Evolutionary conservation across 2,329 filamentous ascomycete species (phyloP).

Genomic region (Diaporthe ilicicola): DNA sequence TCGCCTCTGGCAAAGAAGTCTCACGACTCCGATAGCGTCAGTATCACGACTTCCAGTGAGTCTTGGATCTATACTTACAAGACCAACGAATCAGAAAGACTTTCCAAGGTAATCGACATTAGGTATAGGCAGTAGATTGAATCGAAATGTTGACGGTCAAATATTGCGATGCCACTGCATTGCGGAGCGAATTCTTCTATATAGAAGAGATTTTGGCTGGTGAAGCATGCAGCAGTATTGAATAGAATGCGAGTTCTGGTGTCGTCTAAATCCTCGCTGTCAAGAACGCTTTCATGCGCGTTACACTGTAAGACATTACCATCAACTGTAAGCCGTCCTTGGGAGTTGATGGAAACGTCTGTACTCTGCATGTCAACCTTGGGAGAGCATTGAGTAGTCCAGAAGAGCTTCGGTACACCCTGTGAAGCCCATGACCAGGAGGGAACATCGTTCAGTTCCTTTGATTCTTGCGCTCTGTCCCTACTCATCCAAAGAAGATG

Average conservation of each 20-base stretch:
- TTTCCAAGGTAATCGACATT: background rate
- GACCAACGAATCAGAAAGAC: too few relatives aligned
- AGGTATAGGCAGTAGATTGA: background rate
- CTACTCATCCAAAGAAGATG: background rate
- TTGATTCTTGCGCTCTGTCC: background rate
- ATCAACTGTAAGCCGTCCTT: background rate
- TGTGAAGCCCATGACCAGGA: background rate
- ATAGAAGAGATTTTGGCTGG: background rate
- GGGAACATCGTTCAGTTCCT: background rate
- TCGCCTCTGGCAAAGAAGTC: background rate
- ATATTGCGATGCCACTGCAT: background rate
- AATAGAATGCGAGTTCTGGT: background rate
- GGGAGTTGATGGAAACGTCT: background rate
- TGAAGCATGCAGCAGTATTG: background rate
- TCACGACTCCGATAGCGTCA: background rate
- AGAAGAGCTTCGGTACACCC: background rate
- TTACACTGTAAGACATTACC: background rate
- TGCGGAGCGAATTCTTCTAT: background rate
- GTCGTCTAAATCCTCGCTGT: too few relatives aligned
- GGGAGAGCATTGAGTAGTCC: fast-evolving
- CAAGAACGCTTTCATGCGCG: too few relatives aligned
- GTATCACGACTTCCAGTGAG: too few relatives aligned
- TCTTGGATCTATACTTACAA: too few relatives aligned
- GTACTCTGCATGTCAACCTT: background rate
- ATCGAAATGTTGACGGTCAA: background rate